Evolutionary conservation across 2,329 filamentous ascomycete genomes (phyloP).

Genomic region (Paecilomyces variotii): DNA sequence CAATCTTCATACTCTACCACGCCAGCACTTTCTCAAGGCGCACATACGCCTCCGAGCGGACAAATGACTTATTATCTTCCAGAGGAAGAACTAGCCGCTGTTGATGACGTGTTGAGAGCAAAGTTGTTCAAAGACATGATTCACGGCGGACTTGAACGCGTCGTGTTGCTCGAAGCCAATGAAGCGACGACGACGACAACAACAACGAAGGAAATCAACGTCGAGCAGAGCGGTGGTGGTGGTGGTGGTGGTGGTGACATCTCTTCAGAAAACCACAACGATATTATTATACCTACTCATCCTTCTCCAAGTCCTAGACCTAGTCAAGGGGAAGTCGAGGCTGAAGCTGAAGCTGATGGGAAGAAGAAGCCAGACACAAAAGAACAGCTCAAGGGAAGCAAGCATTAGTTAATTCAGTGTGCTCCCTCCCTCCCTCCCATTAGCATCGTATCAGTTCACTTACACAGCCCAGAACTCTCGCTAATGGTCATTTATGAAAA

Average conservation of each 20-base stretch:
- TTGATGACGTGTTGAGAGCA: not conserved
- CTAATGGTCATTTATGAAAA: not conserved
- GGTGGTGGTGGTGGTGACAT: not conserved
- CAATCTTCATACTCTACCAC: not conserved
- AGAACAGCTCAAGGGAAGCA: not conserved
- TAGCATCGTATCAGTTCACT: not conserved
- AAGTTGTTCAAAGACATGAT: not conserved
- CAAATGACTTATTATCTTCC: not conserved
- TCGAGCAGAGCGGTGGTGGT: not conserved
- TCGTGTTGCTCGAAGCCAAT: not conserved
- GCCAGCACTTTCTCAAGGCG: not conserved
- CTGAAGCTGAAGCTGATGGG: not conserved
- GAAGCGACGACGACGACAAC: not conserved
- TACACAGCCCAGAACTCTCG: not conserved
- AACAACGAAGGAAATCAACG: not conserved
- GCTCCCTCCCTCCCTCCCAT: not conserved
- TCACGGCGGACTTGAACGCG: not conserved
- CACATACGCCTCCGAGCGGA: not conserved
- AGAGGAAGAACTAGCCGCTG: not conserved
- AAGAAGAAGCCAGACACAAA: not conserved
- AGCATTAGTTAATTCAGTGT: not conserved
- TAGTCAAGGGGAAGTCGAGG: not conserved
- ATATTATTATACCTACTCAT: not conserved
- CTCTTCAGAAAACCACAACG: not conserved
- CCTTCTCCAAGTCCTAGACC: not conserved